Evolutionary conservation across 768 basidiomycete species (phyloP), one percentile per base, ranked within the genome.

Genomic region (Pisolithus tinctorius): DNA sequence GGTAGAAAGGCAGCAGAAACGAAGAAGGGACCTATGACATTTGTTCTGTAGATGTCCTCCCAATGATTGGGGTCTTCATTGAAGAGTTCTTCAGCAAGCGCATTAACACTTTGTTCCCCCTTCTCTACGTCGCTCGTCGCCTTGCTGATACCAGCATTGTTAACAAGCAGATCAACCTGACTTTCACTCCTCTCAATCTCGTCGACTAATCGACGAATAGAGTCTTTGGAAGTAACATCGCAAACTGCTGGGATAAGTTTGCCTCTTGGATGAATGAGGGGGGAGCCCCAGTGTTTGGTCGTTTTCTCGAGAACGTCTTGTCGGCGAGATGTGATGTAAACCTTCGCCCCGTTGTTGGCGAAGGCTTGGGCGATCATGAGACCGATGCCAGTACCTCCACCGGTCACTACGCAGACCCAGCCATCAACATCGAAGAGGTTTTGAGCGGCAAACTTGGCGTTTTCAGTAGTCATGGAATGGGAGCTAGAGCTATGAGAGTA

Each of bases 141-240:
- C 27, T 55, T 25, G 37, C 54, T 77, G 42, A 80, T 80, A 16
- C 86, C 87, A 9, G 82, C 82, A 65, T 87, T 88, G 67, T 87
- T 88, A 43, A 88, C 76, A 3, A 91, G 75, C 39, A 89, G 79
- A 56, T 92, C 83, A 2, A 92, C 73, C 10, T 29, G 43, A 16
- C 14, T n/a, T 27, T 45, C 43, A 13, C 29, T 30, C 26, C n/a
- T 45, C 26, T 5, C 26, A 16, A 45, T 29, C n/a, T 45, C 43
- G 14, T 55, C 51, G 9, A 63, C 61, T 20, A 67, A 50, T 26
- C 54, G 48, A 50, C 59, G 46, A 45, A 69, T 63, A 6, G 63
- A 63, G 7, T 54, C 55, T 50, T 70, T 64, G 54, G 59, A 56
- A 17, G 25, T 45, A 27, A 45, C 25, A 26, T 45, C 43, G 23